A percentile compares a stretch with the other conserved stretches of the same genome.
These are phyloP conservation scores for Cytospora mali DNA, from an alignment of 2,329 filamentous ascomycete species.

Conservation along the genomic window DNA sequence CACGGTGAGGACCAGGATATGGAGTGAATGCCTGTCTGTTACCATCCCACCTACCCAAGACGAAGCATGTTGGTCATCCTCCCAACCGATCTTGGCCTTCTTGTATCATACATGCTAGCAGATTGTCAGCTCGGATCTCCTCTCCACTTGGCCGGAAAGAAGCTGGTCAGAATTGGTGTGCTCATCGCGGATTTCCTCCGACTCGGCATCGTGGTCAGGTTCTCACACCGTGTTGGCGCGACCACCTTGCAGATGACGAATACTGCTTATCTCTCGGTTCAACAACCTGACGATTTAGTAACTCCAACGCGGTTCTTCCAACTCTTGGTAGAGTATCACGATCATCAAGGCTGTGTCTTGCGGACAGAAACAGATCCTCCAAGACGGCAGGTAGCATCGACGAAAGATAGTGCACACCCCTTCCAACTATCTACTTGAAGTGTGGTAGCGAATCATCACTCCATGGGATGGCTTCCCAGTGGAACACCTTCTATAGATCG, in stretches of 20 bases:
- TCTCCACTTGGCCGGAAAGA: neutral
- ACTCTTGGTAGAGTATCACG: neutral
- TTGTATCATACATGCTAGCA: neutral
- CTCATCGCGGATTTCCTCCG: constrained; percentile 2
- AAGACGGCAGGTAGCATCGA: neutral
- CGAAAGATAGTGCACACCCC: neutral
- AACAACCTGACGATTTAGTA: neutral
- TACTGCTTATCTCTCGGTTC: neutral
- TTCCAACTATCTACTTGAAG: neutral
- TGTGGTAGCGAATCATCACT: neutral
- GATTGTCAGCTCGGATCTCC: neutral
- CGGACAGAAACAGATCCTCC: neutral
- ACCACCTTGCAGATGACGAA: neutral
- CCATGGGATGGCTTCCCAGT: neutral
- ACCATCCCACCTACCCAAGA: constrained; percentile 6
- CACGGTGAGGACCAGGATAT: constrained; percentile 2
- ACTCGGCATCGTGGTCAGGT: neutral
- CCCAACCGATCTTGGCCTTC: constrained; percentile 10
- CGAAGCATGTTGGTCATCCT: constrained; percentile 6
- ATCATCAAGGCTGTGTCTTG: neutral
- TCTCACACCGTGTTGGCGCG: neutral
- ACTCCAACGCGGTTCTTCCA: neutral
- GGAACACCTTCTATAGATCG: neutral
- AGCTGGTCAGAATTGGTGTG: neutral
- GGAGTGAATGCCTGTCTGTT: neutral